Evolutionary conservation across 208 protist genomes (phyloP), one percentile per base, ranked within the genome.

Genomic region (Acanthamoeba quina): DNA sequence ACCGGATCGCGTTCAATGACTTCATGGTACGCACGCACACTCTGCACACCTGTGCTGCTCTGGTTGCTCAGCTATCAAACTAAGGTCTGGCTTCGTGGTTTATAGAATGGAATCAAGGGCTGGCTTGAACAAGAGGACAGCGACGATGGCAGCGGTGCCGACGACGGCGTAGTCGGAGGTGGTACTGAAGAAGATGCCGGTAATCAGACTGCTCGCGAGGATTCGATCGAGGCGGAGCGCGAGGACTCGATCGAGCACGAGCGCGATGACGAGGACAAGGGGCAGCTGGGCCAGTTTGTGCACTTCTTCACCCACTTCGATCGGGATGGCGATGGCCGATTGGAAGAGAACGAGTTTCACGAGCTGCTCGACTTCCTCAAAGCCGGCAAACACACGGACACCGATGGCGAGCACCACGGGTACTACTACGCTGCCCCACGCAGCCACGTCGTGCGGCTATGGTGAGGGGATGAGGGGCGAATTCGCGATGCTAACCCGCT

Each of bases 301-400:
- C 78, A 62, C 13, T 64, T 86, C 49, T 86, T 86, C 52, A 62
- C 49, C 26, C 41, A 86, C 4, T 86, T 86, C 49, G 78, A 86
- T 41, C 21, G 52, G 13, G 78, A 86, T 29, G 78, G 78, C 78
- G 78, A 86, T 21, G 78, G 78, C n/a, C 78, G 78, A 13, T 62
- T 86, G 47, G 49, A 86, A 7, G 47, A 29, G 4, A 15, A 26
- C 44, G 78, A 86, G 52, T 49, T 86, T 5, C 47, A 86, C 6
- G 78, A 86, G n/a, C 24, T 86, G 41, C 44, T 86, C 78, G 78
- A 86, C 49, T 86, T 62, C 29, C 78, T 86, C 78, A 54, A 86
- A 24, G 78, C 44, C 4, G 52, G 78, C 49, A 86, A 86, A 21
- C 49, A 86, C 78, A 24, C 24, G 11, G 78, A 86, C 26, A 26